Evolutionary conservation across 129 eudicot species (phyloP), one percentile per base, ranked within the genome.

Genomic region (Cynara cardunculus): DNA sequence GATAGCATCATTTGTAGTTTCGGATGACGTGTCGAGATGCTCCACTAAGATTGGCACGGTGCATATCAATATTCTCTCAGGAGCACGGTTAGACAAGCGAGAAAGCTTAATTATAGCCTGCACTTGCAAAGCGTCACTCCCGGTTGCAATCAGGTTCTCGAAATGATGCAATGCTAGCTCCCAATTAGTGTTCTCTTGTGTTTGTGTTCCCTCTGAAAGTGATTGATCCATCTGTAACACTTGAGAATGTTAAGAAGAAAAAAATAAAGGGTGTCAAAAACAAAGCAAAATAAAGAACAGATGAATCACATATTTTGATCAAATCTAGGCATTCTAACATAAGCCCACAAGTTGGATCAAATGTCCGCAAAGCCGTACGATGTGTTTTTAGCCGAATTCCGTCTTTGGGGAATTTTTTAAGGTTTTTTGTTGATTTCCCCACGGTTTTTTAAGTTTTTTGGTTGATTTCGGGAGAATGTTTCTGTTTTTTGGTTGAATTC

Each of bases 11-110:
- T 69, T 82, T 30, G 46, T 31, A 26, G 7, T 72, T 30, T 69
- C 46, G 18, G 27, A 53, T 21, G 86, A 83, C 2, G 82, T 81
- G 65, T 70, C 74, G 59, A 91, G 84, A 71, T 86, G 94, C 56
- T 78, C 79, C 7, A 80, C 79, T 74, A 91, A 46, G 44, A 87
- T 80, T 13, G 94, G 92, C 49, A 91, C 84, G 1, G 89, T 79
- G 74, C 30, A 82, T 22, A 7, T 72, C 53, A 91, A 72, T 37
- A 88, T 75, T 67, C 75, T 73, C 64, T 88, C 90, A 18, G 97
- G 97, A 25, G 86, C 92, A 73, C 30, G 53, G 75, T 41, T 79
- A 11, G 82, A 84, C 59, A 86, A 27, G 25, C 28, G 76, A 0
- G 92, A 87, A 34, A 89, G 90, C 79, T 89, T 91, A 7, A 73